These are phyloP conservation scores for Diospyros kaki DNA, from an alignment of 148 eudicot species.

Conservation along the genomic window DNA sequence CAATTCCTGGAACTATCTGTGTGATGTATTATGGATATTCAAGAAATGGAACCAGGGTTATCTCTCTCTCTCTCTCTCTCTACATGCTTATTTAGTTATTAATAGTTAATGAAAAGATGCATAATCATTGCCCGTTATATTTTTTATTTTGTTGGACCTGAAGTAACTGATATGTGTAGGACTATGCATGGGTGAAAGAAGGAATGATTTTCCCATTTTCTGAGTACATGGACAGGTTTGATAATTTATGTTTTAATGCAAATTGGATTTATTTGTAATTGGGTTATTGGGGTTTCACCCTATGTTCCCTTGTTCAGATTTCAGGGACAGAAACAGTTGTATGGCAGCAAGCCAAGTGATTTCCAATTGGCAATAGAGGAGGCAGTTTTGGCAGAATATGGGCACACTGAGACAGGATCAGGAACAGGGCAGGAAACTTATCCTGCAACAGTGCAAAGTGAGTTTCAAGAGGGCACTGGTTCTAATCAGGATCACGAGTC, in stretches of 20 bases:
- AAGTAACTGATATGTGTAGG: constrained; percentile 36
- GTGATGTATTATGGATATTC: constrained; percentile 68
- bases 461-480: constrained; percentile 43
- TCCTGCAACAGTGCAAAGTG: constrained; percentile 31
- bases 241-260: neutral
- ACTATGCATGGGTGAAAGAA: constrained; percentile 89
- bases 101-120: neutral
- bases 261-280: neutral
- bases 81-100: no score
- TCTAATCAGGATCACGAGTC: constrained; percentile 49
- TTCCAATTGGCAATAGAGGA: constrained; percentile 86
- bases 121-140: no score
- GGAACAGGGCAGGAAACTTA: constrained; percentile 24
- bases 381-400: constrained; percentile 80
- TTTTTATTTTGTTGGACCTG: neutral
- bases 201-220: constrained; percentile 93
- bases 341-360: constrained; percentile 83
- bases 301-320: constrained; percentile 47
- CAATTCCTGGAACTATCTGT: constrained; percentile 56
- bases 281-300: neutral
- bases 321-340: constrained; percentile 87
- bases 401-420: constrained; percentile 33
- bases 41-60: constrained; percentile 58
- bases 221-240: constrained; percentile 76
- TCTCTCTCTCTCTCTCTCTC: constrained; percentile 6